Percentiles rank a stretch among this genome's conserved stretches.
These are phyloP conservation scores for Henckelia pumila DNA, from an alignment of 257 asterid species.

Conservation along the genomic window DNA sequence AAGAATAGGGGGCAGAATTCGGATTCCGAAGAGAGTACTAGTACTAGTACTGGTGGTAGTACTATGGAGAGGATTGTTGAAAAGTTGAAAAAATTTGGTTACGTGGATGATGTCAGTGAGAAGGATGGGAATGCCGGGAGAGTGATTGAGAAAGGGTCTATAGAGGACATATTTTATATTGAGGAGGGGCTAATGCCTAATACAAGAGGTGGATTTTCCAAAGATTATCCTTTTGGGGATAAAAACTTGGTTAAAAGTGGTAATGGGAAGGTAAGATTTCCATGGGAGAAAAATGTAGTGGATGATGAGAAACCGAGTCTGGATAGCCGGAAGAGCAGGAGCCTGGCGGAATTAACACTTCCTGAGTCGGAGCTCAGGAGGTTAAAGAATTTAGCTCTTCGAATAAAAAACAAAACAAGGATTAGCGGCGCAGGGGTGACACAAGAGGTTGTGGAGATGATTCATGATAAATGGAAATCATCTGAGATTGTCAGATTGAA, in stretches of 20 bases:
- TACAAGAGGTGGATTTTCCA: constrained; percentile 75
- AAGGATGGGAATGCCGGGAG: constrained; percentile 31
- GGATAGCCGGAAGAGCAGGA: constrained; percentile 54
- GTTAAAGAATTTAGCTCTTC: constrained; percentile 42
- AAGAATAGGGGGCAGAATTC: constrained; percentile 58
- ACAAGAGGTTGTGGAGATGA: constrained; percentile 65
- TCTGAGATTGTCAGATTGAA: constrained; percentile 84
- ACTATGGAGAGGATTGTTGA: constrained; percentile 94
- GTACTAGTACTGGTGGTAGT: constrained; percentile 55
- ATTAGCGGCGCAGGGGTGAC: constrained; percentile 59
- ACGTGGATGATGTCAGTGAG: constrained; percentile 58
- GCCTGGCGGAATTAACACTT: constrained; percentile 48
- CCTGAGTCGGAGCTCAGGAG: constrained; percentile 48
- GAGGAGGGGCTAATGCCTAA: constrained; percentile 84
- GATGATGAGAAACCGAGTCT: constrained; percentile 37
- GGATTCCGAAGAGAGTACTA: constrained; percentile 63
- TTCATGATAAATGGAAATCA: constrained; percentile 80
- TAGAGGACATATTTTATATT: constrained; percentile 78
- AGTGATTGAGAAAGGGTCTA: constrained; percentile 64
- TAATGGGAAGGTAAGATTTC: constrained; percentile 56
- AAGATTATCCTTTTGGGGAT: constrained; percentile 57
- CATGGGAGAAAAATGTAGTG: constrained; percentile 66
- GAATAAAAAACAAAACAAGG: constrained; percentile 41
- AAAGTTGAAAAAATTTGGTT: constrained; percentile 84
- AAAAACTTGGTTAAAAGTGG: constrained; percentile 35